Percentiles rank a stretch among this genome's conserved stretches.
phyloP scores from a whole-genome alignment of 345 rosid species.

The Eucalyptus grandis region DNA sequence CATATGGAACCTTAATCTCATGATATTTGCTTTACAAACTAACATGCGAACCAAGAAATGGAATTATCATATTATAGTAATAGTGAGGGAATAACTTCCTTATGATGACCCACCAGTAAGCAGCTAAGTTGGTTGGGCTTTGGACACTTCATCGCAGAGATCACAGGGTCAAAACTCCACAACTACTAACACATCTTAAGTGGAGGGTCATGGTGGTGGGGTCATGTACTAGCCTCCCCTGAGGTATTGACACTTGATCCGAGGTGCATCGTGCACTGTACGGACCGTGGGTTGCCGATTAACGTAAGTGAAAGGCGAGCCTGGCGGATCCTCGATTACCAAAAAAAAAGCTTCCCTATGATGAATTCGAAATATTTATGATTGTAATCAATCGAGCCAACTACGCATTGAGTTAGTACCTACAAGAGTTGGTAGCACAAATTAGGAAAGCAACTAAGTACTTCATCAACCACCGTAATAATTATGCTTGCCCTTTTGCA shows the following conservation, averaged over 20 bases:
- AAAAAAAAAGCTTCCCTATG: too few relatives aligned
- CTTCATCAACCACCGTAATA: not conserved
- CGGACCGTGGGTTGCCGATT: rapidly evolving
- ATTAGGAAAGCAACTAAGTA: not conserved
- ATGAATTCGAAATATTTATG: not conserved
- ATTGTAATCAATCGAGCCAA: not conserved
- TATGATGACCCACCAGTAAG: rapidly evolving
- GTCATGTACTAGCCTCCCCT: rapidly evolving
- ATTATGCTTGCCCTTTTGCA: not conserved
- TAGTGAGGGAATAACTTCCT: not conserved
- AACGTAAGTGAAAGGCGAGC: too few relatives aligned
- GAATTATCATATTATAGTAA: not conserved
- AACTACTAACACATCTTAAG: too few relatives aligned
- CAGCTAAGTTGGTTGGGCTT: rapidly evolving
- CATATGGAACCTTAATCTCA: not conserved
- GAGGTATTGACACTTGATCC: rapidly evolving
- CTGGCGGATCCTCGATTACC: rapidly evolving
- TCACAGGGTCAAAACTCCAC: rapidly evolving
- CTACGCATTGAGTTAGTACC: not conserved
- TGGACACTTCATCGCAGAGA: rapidly evolving
- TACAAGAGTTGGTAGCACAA: not conserved
- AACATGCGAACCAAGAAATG: not conserved
- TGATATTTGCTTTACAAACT: rapidly evolving
- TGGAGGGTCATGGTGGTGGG: rapidly evolving
- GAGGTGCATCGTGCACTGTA: too few relatives aligned